Base-by-base conservation (phyloP, 352 stramenopile species). In the Globisporangium lucens region DNA sequence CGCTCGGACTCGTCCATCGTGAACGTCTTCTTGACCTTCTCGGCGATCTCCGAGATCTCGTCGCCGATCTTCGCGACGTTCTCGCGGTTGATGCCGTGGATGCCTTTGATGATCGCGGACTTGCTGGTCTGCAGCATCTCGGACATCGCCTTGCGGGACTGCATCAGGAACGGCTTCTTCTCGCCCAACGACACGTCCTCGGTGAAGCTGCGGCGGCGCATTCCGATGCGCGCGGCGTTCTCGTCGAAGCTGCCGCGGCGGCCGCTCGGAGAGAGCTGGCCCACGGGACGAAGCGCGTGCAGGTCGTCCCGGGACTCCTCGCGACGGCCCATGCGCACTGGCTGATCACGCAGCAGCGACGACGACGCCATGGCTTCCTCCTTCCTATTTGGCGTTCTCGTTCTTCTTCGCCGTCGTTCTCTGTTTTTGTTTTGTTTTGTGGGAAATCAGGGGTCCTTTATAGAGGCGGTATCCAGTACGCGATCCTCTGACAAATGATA, bases 1-100 rank as follows among this genome's bases (percentile, higher is more conserved):
- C 83, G 85, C 74, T 91, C 85, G 57, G 82, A 90, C 65, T 91
- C 83, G 67, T 93, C 83, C 30, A 73, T 69, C 38, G 79, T 89
- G 64, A 93, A 91, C 20, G 75, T 75, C 46, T 82, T 77, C 68
- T 91, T 89, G 69, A 93, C 76, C 51, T 80, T 86, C 33, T 89
- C 72, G 27, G 91, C 80, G 27, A 93, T 72, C 56, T 73, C 69
- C 36, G 77, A 72, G 47, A 93, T 72, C 58, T 73, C 69, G 29
- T 76, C 68, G 58, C 72, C 67, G 17, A 85, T 46, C 61, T 82
- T 85, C 53, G 68, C 71, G 12, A 85, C 68, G 61, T 75, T 88
- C 46, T 85, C 75, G n/a, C 69, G 73, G 38, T 88, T 88, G 41
- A 90, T 80, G 27, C 75, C 73, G 63, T 83, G 76, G 38, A 91